Base-by-base conservation (phyloP, 2,329 filamentous ascomycete genomes). In the Colletotrichum zoysiae region DNA sequence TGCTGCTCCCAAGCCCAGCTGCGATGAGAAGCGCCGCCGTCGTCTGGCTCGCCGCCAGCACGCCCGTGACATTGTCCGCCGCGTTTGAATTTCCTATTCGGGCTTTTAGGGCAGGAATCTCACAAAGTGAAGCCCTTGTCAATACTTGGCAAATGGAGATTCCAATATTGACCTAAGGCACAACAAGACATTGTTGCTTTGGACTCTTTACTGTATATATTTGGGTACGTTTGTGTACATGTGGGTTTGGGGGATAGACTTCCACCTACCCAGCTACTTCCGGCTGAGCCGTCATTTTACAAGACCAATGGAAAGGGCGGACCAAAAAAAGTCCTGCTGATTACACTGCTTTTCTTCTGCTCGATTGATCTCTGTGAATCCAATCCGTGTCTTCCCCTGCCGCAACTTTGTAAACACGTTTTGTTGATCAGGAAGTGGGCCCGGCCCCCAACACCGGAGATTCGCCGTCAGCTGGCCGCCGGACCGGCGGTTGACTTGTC, bases 41-140 rank as follows among this genome's bases (percentile, higher is more conserved):
- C 67, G 71, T 42, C 67, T 73, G 23, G 73, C 71, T 26, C 72
- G 72, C 57, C 73, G 73, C 64, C 67, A 73, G 71, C 73, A 74
- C 64, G 65, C 71, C 50, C 71, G 71, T 40, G 68, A 71, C 68
- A 38, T 71, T 38, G 70, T 65, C 40, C 65, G 60, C 55, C 38
- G 46, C 33, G 62, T 60, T 48, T 72, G 70, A 70, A 48, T 50
- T 2, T 4, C 38, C 23, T 18, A 1, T 14, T 26, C 16, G 33
- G n/a, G 33, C 1, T 1, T 23, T 30, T 18, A 23, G 33, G 33
- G 23, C 60, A 14, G 16, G 1, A 2, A 5, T 5, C 33, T 23
- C 8, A 35, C 42, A 33, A 33, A 42, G 46, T 12, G 16, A 42
- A 30, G n/a, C 33, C n/a, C 1, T 2, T 1, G 33, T 48, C 46